Percentiles rank a stretch among this genome's conserved stretches.
Evolutionary conservation across 768 basidiomycete genomes (phyloP).

Genomic region (Chalciporus piperatus): DNA sequence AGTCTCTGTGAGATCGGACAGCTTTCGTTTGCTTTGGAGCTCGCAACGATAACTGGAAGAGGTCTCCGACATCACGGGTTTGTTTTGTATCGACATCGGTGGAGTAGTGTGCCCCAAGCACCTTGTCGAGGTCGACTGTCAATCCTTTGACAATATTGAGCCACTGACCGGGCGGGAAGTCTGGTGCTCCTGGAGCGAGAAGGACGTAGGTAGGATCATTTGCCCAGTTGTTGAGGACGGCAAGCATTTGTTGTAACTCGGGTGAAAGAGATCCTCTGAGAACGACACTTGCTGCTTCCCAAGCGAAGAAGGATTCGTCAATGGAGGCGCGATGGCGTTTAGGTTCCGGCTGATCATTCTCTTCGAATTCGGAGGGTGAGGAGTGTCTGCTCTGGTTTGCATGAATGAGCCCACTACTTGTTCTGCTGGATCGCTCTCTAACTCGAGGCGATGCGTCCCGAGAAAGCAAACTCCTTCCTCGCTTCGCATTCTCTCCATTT

Average conservation of each 20-base stretch:
- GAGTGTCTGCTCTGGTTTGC: no score
- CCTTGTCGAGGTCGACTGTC: conserved; percentile 3
- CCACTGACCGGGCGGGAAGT: conserved; percentile 10
- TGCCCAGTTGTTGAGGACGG: background rate
- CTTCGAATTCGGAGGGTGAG: background rate
- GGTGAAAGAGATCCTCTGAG: background rate
- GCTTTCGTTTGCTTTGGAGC: background rate
- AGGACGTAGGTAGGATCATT: background rate
- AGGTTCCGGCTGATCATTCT: background rate
- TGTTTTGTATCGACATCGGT: conserved; percentile 2
- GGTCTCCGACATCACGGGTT: conserved; percentile 1
- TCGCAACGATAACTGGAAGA: conserved; percentile 2
- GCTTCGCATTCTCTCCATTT: no score
- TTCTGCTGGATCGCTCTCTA: background rate
- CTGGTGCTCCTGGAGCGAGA: background rate
- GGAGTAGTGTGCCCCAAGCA: background rate
- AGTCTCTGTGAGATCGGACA: background rate
- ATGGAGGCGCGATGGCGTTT: background rate
- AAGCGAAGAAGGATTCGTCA: background rate
- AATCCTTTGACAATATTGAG: conserved; percentile 5
- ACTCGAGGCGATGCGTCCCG: background rate
- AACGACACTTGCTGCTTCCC: background rate
- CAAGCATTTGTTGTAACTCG: background rate
- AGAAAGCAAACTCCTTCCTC: no score
- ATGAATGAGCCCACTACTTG: background rate